A percentile compares a stretch with the other conserved stretches of the same genome.
phyloP scores from a whole-genome alignment of 2,329 filamentous ascomycete species.

The Seiridium unicorne region DNA sequence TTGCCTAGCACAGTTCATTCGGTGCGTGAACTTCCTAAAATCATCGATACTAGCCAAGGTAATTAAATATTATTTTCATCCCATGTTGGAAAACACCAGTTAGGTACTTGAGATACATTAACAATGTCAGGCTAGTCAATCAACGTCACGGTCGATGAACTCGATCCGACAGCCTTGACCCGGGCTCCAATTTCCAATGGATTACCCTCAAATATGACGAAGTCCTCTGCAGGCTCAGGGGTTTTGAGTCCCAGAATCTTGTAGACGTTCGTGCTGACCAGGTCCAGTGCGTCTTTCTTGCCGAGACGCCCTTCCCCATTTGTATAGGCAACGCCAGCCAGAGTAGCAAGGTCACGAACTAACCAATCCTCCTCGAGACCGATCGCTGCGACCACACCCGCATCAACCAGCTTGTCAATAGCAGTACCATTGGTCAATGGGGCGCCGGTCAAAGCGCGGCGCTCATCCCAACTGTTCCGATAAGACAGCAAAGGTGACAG shows the following conservation, averaged over 20 bases:
- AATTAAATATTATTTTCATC: too few relatives aligned
- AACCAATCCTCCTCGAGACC: conserved; percentile 62
- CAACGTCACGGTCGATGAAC: conserved; percentile 32
- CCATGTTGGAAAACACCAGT: background rate
- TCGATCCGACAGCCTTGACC: conserved; percentile 52
- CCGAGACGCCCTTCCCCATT: conserved; percentile 56
- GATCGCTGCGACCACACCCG: conserved; percentile 57
- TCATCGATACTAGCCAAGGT: too few relatives aligned
- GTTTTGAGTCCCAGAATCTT: conserved; percentile 51
- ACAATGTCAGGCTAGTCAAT: conserved; percentile 24
- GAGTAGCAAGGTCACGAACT: conserved; percentile 56
- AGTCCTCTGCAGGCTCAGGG: conserved; percentile 38
- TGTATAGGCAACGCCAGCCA: conserved; percentile 57
- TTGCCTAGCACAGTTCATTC: too few relatives aligned
- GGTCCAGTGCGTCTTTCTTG: conserved; percentile 52
- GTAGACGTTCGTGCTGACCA: conserved; percentile 58
- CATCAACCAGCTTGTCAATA: conserved; percentile 54
- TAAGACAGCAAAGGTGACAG: conserved; percentile 59
- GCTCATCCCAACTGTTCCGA: conserved; percentile 57
- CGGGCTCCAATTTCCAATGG: conserved; percentile 59
- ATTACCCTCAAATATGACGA: conserved; percentile 62
- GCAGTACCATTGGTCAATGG: conserved; percentile 65
- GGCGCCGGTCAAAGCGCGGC: conserved; percentile 60
- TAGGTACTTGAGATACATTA: background rate
- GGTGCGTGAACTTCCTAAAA: too few relatives aligned